A percentile compares a stretch with the other conserved stretches of the same genome.
These are phyloP conservation scores for Beta vulgaris DNA, from an alignment of 148 eudicot genomes.

Conservation along the genomic window DNA sequence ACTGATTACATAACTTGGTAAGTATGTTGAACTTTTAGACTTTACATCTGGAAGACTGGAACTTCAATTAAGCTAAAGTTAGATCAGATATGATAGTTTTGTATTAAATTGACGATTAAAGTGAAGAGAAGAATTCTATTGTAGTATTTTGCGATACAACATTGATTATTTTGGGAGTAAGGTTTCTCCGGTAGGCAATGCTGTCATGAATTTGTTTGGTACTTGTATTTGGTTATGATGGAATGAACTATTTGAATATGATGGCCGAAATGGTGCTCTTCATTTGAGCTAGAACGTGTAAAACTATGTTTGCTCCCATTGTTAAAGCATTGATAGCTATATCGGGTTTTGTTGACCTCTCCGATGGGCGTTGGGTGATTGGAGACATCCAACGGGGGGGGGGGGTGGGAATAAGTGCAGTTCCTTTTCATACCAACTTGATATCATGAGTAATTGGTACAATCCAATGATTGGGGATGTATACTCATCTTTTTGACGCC, in stretches of 20 bases:
- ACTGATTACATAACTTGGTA: slow-evolving; percentile 10
- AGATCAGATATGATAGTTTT: too few species aligned
- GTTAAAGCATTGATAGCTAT: background rate
- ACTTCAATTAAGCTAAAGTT: too few species aligned
- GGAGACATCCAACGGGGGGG: too few species aligned
- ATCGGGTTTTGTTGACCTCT: background rate
- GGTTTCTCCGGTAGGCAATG: background rate
- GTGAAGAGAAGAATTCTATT: too few species aligned
- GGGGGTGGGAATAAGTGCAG: too few species aligned
- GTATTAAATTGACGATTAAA: background rate
- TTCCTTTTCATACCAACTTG: too few species aligned
- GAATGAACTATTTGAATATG: background rate
- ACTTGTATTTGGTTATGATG: background rate
- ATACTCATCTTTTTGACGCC: too few species aligned
- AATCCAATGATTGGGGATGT: too few species aligned
- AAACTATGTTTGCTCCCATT: background rate
- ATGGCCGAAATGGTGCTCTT: background rate
- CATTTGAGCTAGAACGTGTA: background rate
- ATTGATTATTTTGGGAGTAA: background rate
- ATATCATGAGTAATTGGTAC: too few species aligned
- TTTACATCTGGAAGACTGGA: background rate
- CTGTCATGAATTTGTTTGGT: background rate
- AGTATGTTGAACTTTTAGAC: slow-evolving; percentile 13
- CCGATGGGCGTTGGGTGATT: too few species aligned
- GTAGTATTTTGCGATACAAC: background rate